Percentiles rank a stretch among this genome's conserved stretches.
phyloP scores from a whole-genome alignment of 2,329 filamentous ascomycete genomes.

The Capronia americana region DNA sequence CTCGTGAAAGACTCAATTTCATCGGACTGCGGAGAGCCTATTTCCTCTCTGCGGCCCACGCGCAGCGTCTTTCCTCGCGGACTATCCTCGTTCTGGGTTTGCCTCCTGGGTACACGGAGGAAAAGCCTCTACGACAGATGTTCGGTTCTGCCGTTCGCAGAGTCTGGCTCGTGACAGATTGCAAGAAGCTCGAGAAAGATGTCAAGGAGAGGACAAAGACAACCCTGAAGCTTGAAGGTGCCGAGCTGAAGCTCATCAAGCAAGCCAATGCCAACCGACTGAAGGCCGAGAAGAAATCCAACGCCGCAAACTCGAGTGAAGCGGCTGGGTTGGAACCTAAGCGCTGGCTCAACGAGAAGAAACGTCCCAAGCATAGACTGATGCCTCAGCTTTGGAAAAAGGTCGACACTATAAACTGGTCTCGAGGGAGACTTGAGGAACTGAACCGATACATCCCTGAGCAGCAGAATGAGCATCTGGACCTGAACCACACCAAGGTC shows the following conservation, averaged over 20 bases:
- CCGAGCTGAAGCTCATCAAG: conserved; percentile 86
- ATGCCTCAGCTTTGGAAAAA: conserved; percentile 69
- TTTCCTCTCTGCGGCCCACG: conserved; percentile 81
- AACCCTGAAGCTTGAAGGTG: conserved; percentile 78
- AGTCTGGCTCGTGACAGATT: conserved; percentile 82
- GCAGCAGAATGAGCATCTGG: conserved; percentile 68
- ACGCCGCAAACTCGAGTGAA: conserved; percentile 64
- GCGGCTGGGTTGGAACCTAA: conserved; percentile 44
- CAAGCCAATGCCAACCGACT: conserved; percentile 72
- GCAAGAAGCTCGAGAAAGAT: conserved; percentile 75
- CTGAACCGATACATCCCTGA: conserved; percentile 73
- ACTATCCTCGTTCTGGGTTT: conserved; percentile 90
- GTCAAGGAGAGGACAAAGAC: conserved; percentile 80
- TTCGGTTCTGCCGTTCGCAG: conserved; percentile 78
- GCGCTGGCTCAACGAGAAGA: conserved; percentile 68
- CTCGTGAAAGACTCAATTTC: conserved; percentile 87
- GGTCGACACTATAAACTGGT: conserved; percentile 63
- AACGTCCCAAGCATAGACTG: conserved; percentile 75
- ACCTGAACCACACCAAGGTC: conserved; percentile 68
- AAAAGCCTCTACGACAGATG: conserved; percentile 74
- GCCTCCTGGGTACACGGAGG: conserved; percentile 76
- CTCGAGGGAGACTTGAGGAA: conserved; percentile 73
- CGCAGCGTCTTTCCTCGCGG: conserved; percentile 82
- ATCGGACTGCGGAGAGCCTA: conserved; percentile 91
- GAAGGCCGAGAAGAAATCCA: conserved; percentile 58